A percentile compares a stretch with the other conserved stretches of the same genome.
These are phyloP conservation scores for Aureobasidium leucospermi DNA, from an alignment of 2,329 filamentous ascomycete species.

Conservation along the genomic window DNA sequence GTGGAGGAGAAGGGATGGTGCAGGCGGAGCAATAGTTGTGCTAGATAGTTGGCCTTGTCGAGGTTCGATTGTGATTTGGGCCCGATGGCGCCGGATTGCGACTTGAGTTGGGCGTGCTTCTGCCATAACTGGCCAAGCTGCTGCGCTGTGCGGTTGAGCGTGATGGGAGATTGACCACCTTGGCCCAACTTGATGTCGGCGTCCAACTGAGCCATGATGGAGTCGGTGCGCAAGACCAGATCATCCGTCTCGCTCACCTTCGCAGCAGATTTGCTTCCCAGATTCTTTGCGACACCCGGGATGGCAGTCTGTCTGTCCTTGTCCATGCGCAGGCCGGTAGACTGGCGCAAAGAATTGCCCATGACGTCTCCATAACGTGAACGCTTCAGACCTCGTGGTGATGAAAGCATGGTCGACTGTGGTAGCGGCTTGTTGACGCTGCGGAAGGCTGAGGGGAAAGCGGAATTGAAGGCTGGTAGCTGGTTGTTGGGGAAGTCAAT, in stretches of 20 bases:
- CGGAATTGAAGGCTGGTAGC: not conserved
- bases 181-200: conserved; percentile 27
- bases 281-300: conserved; percentile 62
- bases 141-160: conserved; percentile 24
- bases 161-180: conserved; percentile 24
- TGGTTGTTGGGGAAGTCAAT: conserved; percentile 1
- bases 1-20: conserved; percentile 56
- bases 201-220: conserved; percentile 46
- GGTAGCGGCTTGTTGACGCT: not conserved
- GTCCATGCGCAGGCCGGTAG: conserved; percentile 9
- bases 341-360: conserved; percentile 14
- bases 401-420: conserved; percentile 16
- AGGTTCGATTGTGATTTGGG: conserved; percentile 49
- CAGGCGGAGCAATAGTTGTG: conserved; percentile 67
- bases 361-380: conserved; percentile 31
- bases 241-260: conserved; percentile 61
- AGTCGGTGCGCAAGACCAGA: conserved; percentile 69
- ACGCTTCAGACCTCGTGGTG: conserved; percentile 29
- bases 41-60: conserved; percentile 72
- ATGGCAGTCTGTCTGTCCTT: conserved; percentile 34
- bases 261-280: conserved; percentile 52
- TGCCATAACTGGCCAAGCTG: conserved; percentile 25
- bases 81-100: conserved; percentile 27
- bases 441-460: not conserved
- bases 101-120: conserved; percentile 20